These are phyloP conservation scores for Sporothrix schenckii DNA, from an alignment of 2,329 filamentous ascomycete genomes.

Conservation along the genomic window DNA sequence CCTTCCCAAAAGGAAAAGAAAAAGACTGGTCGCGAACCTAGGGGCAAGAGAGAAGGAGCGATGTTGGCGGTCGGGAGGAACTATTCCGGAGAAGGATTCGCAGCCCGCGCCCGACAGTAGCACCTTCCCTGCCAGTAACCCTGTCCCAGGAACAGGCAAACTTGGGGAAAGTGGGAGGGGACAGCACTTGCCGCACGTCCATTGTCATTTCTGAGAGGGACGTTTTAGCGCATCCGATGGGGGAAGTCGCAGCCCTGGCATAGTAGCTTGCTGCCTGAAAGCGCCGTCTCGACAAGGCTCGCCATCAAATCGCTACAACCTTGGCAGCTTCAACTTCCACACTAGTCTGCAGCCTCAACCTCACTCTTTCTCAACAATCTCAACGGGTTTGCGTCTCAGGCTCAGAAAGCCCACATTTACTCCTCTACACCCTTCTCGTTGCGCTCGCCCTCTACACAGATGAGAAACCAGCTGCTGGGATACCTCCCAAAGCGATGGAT, in stretches of 20 bases:
- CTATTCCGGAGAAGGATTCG: constrained; percentile 12
- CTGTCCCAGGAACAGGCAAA: constrained; percentile 16
- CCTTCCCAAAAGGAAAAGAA: constrained; percentile 13
- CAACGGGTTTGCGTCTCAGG: background rate
- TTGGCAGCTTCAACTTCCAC: background rate
- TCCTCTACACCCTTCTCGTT: background rate
- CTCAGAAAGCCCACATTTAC: background rate
- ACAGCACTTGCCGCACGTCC: background rate
- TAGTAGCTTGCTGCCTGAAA: constrained; percentile 12
- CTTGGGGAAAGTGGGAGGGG: background rate
- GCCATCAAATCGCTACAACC: background rate
- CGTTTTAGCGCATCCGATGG: constrained; percentile 1
- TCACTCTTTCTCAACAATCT: background rate
- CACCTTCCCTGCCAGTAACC: constrained; percentile 2
- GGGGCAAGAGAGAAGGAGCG: constrained; percentile 13
- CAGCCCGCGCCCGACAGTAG: constrained; percentile 1
- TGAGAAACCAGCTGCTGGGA: constrained; percentile 26
- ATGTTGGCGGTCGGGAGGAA: constrained; percentile 22
- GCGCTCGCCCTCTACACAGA: background rate
- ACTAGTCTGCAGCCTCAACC: background rate
- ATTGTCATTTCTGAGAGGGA: background rate
- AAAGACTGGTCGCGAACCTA: background rate
- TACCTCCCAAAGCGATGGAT: constrained; percentile 35
- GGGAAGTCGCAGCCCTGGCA: background rate
- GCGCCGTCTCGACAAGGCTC: constrained; percentile 4